phyloP scores from a whole-genome alignment of 2,329 filamentous ascomycete species.

The Nemania sp. region DNA sequence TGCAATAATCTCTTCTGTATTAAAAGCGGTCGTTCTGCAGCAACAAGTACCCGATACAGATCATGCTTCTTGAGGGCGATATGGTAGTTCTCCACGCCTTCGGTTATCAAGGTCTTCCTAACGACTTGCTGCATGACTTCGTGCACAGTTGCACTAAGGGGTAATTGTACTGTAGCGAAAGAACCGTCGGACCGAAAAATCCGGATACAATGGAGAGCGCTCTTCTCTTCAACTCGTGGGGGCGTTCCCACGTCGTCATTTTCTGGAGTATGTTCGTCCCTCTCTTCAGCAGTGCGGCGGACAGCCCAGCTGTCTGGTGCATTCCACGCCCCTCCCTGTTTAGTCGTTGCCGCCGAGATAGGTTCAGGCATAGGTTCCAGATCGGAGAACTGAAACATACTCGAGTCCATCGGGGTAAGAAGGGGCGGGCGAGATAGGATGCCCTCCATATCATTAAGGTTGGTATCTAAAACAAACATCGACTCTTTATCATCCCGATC shows the following conservation, averaged over 20 bases:
- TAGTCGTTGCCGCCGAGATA: conserved; percentile 43
- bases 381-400: conserved; percentile 55
- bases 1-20: conserved; percentile 93
- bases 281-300: conserved; percentile 76
- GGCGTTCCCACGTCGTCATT: conserved; percentile 75
- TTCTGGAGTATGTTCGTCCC: conserved; percentile 67
- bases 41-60: conserved; percentile 81
- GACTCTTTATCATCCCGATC: conserved; percentile 70
- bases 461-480: conserved; percentile 84
- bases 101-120: conserved; percentile 93
- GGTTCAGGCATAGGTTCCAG: conserved; percentile 45
- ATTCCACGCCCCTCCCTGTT: conserved; percentile 77
- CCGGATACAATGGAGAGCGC: conserved; percentile 87
- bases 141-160: conserved; percentile 83
- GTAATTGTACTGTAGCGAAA: conserved; percentile 90
- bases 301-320: conserved; percentile 98
- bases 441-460: conserved; percentile 90
- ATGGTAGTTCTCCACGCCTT: conserved; percentile 92
- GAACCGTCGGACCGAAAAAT: conserved; percentile 95
- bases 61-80: conserved; percentile 96
- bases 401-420: conserved; percentile 76
- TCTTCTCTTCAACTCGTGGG: conserved; percentile 79
- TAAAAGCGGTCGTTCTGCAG: conserved; percentile 83
- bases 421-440: conserved; percentile 80
- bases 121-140: conserved; percentile 92